A percentile compares a stretch with the other conserved stretches of the same genome.
phyloP scores from a whole-genome alignment of 1,284 basidiomycete genomes.

The Microbotryomycetes sp. region DNA sequence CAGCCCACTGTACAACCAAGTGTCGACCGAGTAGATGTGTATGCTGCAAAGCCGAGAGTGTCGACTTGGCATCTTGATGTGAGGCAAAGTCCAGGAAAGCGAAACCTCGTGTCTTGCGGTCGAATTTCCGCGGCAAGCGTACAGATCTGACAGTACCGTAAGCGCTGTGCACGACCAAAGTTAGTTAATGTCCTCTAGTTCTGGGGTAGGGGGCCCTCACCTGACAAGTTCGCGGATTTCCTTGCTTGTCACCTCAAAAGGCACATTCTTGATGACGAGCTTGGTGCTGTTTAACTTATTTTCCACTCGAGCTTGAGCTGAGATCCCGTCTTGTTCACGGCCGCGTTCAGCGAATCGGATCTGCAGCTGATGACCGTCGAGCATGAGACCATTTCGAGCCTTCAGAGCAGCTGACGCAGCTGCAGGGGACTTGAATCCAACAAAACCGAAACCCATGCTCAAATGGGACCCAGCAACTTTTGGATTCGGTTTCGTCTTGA shows the following conservation, averaged over 20 bases:
- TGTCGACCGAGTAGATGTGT: constrained; percentile 94
- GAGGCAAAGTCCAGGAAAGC: constrained; percentile 91
- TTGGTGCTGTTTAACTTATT: constrained; percentile 50
- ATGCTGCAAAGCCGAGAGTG: constrained; percentile 73
- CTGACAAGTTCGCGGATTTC: constrained; percentile 82
- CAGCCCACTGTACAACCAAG: constrained; percentile 88
- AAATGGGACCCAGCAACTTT: constrained; percentile 56
- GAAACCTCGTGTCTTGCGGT: constrained; percentile 79
- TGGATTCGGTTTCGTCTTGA: constrained; percentile 85
- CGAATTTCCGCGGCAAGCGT: constrained; percentile 78
- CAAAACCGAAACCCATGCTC: constrained; percentile 94
- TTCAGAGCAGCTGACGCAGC: constrained; percentile 70
- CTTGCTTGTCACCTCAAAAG: constrained; percentile 91
- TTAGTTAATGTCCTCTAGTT: constrained; percentile 1
- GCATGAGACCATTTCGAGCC: constrained; percentile 52
- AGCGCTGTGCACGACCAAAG: constrained; percentile 47
- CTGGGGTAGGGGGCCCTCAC: constrained; percentile 46
- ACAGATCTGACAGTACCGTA: constrained; percentile 89
- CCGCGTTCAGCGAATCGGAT: constrained; percentile 85
- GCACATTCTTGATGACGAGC: constrained; percentile 94
- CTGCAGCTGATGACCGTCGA: constrained; percentile 79
- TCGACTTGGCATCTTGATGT: constrained; percentile 76
- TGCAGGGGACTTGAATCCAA: constrained; percentile 74
- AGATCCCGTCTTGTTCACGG: constrained; percentile 39
- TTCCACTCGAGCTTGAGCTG: constrained; percentile 44